Conservation (phyloP, 163 green algal genomes). For the Prototheca wickerhamii region DNA sequence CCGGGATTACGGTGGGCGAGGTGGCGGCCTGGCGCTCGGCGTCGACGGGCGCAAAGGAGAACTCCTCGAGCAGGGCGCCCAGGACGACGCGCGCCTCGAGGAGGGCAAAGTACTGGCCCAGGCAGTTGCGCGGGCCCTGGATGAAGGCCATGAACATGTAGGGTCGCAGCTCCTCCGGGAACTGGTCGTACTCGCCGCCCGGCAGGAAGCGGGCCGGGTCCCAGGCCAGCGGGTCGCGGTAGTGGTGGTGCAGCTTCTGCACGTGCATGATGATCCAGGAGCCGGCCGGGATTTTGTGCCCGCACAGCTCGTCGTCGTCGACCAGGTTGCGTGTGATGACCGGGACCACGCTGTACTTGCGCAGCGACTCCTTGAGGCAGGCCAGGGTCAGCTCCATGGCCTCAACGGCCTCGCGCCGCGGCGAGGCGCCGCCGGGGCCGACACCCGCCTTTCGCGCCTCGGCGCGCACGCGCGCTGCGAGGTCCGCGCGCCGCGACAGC, state of each 20-base stretch:
- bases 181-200: conserved; percentile 75
- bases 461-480: conserved; percentile 35
- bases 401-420: conserved; percentile 47
- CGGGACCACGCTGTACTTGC: conserved; percentile 87
- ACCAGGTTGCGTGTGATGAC: conserved; percentile 70
- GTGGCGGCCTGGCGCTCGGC: conserved; percentile 9
- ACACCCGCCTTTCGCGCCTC: conserved; percentile 32
- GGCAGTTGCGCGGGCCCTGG: conserved; percentile 87
- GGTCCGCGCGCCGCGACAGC: conserved; percentile 42
- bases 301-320: conserved; percentile 64
- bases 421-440: conserved; percentile 12
- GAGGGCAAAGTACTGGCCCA: conserved; percentile 90
- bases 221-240: conserved; percentile 56
- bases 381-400: conserved; percentile 68
- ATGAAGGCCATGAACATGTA: conserved; percentile 82
- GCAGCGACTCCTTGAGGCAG: conserved; percentile 78
- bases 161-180: conserved; percentile 64
- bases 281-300: conserved; percentile 55
- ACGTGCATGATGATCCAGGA: conserved; percentile 60
- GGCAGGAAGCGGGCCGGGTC: conserved; percentile 79
- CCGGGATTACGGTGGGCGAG: conserved; percentile 55
- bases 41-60: conserved; percentile 45
- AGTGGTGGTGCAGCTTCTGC: conserved; percentile 70
- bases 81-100: conserved; percentile 77
- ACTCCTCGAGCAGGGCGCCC: conserved; percentile 34